Base-by-base conservation (phyloP, 345 rosid species). In the Raphanus raphanistrum region DNA sequence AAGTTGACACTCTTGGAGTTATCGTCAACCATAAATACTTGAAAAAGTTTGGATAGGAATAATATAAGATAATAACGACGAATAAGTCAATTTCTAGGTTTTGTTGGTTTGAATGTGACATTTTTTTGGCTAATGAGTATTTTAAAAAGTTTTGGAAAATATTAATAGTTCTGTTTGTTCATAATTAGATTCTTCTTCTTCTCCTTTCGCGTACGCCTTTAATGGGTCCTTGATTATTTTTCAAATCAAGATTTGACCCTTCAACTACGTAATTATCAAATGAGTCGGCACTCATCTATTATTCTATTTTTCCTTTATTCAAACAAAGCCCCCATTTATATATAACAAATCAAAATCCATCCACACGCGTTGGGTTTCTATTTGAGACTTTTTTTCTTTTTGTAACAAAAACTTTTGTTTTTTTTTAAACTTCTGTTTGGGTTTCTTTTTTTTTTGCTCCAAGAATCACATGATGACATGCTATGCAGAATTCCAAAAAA, bases 1-100 rank as follows among this genome's bases (percentile, higher is more conserved):
- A 76, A 66, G 76, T 76, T 81, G 77, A 52, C 81, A 76, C 60
- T 71, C 70, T 76, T 72, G 77, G 77, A 65, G 15, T 66, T 71
- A 45, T 71, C 66, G 63, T 71, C 74, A 71, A 66, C 77, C 26
- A 73, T 61, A 45, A 35, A 50, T 48, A 33, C 21, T 73, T 60
- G 32, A 27, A 73, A 58, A 43, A 25, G 9, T 65, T n/a, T 7
- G 68, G 74, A 79, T 61, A 48, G 55, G 52, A 48, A 48, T 48
- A 61, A 35, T 16, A 29, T 26, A 58, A 31, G 38, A 48, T 38
- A 57, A 8, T 77, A 70, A 45, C 55, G 64, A 79, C 70, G 70
- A 73, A 66, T 48, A 60, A 60, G 68, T 78, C 81, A 43, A 16
- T 73, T 5, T 28, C 57, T 60, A 35, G 66, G 38, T 13, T 66